Conservation (phyloP, 2,329 filamentous ascomycete genomes). For the Trichophyton mentagrophytes region DNA sequence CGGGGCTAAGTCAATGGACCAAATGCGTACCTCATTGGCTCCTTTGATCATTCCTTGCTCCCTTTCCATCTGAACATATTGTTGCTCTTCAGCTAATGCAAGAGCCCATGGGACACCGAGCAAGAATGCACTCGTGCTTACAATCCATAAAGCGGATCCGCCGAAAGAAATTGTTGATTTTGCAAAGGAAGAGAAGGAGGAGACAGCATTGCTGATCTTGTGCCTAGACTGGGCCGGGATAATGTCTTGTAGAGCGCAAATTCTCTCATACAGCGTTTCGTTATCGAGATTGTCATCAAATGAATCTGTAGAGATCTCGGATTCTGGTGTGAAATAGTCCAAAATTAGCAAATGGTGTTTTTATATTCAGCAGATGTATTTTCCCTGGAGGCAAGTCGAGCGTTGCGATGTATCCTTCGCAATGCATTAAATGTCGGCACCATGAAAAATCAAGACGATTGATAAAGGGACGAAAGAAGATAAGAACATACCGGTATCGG, state of each 20-base stretch:
- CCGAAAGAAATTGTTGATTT: slow-evolving; percentile 47
- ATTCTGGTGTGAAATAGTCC: slow-evolving; percentile 42
- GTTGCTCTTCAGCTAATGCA: slow-evolving; percentile 89
- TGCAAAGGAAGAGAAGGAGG: slow-evolving; percentile 32
- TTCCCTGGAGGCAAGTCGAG: too few species aligned
- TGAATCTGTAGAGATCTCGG: slow-evolving; percentile 71
- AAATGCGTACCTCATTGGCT: slow-evolving; percentile 56
- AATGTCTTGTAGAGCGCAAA: slow-evolving; percentile 63
- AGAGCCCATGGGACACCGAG: slow-evolving; percentile 88
- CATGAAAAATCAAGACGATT: neutral
- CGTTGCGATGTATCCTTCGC: neutral
- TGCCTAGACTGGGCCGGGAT: slow-evolving; percentile 59
- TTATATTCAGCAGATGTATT: neutral
- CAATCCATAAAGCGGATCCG: slow-evolving; percentile 80
- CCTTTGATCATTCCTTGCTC: slow-evolving; percentile 93
- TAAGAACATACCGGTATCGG: slow-evolving; percentile 60
- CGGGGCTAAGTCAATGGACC: too few species aligned
- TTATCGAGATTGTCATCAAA: slow-evolving; percentile 50
- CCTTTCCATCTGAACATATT: slow-evolving; percentile 93
- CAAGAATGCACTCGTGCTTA: slow-evolving; percentile 79
- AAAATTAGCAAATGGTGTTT: neutral
- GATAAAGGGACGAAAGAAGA: neutral
- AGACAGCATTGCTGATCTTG: slow-evolving; percentile 49
- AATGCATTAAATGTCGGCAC: neutral
- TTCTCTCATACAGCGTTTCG: slow-evolving; percentile 52